Base-by-base conservation (phyloP, 768 basidiomycete genomes). In the Boletus reticuloceps region DNA sequence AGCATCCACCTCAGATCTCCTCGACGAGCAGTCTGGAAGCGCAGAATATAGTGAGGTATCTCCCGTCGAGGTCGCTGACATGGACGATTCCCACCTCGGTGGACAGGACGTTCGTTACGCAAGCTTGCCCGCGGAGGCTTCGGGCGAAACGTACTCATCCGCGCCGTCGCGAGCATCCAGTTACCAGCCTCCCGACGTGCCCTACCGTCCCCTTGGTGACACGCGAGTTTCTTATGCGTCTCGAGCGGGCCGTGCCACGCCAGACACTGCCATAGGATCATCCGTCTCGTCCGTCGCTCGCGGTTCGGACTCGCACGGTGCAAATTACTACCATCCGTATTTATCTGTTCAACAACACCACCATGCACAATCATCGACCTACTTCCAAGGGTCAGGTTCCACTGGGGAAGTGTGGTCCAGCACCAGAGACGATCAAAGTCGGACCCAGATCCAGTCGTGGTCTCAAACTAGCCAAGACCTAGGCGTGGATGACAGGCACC, bases 1-100 rank as follows among this genome's bases (percentile, higher is more conserved):
- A 17, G 62, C 69, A 22, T 60, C 66, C 43, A 57, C 53, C 19
- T 70, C 56, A 11, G 77, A 78, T 41, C 48, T 61, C 13, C 58
- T 67, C 12, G 78, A 77, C 19, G 71, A 73, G 14, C 63, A 58
- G 13, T 42, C 64, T 0, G 58, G 57, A 22, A 59, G 58, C 43
- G 20, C 58, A n/a, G 71, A 74, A 14, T 68, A 69, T 50, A 74
- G 71, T 40, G 79, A 79, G 39, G 59, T 69, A 11, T 76, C 77
- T 43, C 71, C 78, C 14, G 60, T 76, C 53, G 78, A 79, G 29
- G 31, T 60, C 10, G 54, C 38, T 8, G 69, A 71, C 32, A 12
- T 11, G 25, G 67, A 70, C 20, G 65, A 71, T 34, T 32, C 63
- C 41, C 55, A n/a, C 10, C 4, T 37, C 27, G 47, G 46, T 29